Evolutionary conservation across 164 flowering plant genomes (phyloP).

Genomic region (Paratinospora sagittata): DNA sequence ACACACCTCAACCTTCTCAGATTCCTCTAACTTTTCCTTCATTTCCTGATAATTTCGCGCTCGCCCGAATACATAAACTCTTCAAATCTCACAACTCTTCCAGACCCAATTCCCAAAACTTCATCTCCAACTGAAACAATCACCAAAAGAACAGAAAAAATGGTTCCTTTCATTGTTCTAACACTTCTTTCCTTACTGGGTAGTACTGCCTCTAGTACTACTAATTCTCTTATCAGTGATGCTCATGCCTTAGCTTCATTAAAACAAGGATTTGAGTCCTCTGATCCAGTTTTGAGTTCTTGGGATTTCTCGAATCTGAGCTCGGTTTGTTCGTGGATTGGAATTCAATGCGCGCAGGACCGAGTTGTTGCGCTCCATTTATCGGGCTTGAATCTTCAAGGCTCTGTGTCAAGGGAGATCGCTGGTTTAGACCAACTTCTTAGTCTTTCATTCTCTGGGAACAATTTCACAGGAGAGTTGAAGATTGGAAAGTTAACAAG

Average conservation of each 20-base stretch:
- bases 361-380: conserved; percentile 60
- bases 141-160: no score
- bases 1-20: conserved; percentile 43
- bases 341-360: conserved; percentile 46
- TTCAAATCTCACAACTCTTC: conserved; percentile 26
- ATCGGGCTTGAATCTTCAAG: conserved; percentile 53
- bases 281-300: conserved; percentile 28
- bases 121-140: conserved; percentile 14
- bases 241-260: conserved; percentile 48
- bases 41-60: conserved; percentile 28
- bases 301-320: conserved; percentile 54
- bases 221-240: conserved; percentile 40
- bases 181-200: conserved; percentile 42
- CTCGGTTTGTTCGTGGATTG: conserved; percentile 75
- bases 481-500: conserved; percentile 32
- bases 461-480: conserved; percentile 62
- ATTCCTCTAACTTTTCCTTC: conserved; percentile 40
- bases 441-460: conserved; percentile 62
- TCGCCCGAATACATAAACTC: conserved; percentile 26
- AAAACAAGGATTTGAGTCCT: conserved; percentile 45
- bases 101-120: conserved; percentile 23
- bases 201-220: conserved; percentile 28
- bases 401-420: conserved; percentile 47
- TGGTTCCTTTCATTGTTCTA: conserved; percentile 34
- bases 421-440: conserved; percentile 45